Base-by-base conservation (phyloP, 2,329 filamentous ascomycete species). In the Teratosphaeria zuluensis region DNA sequence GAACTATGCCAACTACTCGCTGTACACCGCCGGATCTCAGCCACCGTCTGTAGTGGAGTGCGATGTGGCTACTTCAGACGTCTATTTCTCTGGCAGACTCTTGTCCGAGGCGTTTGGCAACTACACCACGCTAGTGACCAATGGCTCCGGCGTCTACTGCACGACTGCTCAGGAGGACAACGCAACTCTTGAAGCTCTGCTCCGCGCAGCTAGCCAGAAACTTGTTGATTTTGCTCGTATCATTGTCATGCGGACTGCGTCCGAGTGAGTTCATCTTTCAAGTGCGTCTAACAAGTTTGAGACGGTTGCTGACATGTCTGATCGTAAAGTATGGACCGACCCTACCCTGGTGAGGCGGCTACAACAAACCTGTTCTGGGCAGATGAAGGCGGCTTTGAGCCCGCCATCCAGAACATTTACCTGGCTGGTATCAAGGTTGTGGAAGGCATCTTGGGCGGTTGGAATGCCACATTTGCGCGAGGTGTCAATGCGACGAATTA, bases 161-260 rank as follows among this genome's bases (percentile, higher is more conserved):
- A 83, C 85, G 72, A 87, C 81, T 1, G 86, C 86, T 0, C 86
- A 89, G 70, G 87, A 90, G 71, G 87, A 90, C 68, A 88, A 85
- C 65, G 87, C 86, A 0, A 81, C 81, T 0, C 79, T 89, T 0
- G 85, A 87, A 65, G 85, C 81, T 4, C 74, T 90, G 31, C 72
- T 88, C 21, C 80, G 87, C 12, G 80, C 80, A 1, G 81, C 84
- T 0, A 72, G 81, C 24, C 76, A 77, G 62, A 79, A 81, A 2
- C 67, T 83, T 4, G 80, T 85, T 3, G 87, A 90, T 69, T 90
- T 87, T 70, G 71, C 76, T 4, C 80, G 87, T 2, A 79, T 87
- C 62, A 85, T 90, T 57, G 72, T 89, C 59, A 83, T 89, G 79
- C 80, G 87, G 31, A 84, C 84, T 67, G 84, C 80, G 1, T 86